phyloP scores from a whole-genome alignment of 345 rosid genomes.

The Citrus glauca region DNA sequence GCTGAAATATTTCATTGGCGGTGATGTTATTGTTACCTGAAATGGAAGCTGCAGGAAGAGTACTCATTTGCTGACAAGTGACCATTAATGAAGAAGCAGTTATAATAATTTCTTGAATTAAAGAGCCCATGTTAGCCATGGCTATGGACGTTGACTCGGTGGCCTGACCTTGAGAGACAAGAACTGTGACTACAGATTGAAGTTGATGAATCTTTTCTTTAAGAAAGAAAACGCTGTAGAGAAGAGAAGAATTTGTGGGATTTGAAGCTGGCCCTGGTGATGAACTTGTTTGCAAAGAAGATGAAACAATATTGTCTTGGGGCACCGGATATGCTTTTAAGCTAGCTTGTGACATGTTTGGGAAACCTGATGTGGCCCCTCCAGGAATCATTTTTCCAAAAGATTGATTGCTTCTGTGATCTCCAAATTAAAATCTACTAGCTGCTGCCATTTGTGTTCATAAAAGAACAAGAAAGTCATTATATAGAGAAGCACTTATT shows the following conservation, averaged over 20 bases:
- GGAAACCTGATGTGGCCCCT: conserved; percentile 18
- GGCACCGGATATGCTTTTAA: conserved; percentile 21
- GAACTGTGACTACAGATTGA: conserved; percentile 47
- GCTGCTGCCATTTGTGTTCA: neutral
- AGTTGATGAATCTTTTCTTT: conserved; percentile 61
- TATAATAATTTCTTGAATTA: conserved; percentile 60
- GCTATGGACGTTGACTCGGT: conserved; percentile 42
- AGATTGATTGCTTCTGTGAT: neutral
- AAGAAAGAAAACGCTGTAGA: conserved; percentile 51
- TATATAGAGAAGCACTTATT: neutral
- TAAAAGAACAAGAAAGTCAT: neutral
- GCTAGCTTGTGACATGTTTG: conserved; percentile 21
- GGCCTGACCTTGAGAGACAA: conserved; percentile 29
- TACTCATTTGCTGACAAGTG: conserved; percentile 61
- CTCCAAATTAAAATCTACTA: neutral
- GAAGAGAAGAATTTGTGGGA: conserved; percentile 39
- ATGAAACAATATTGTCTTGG: conserved; percentile 17
- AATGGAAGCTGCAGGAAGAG: neutral
- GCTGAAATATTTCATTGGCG: conserved; percentile 4
- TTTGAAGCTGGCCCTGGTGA: conserved; percentile 6
- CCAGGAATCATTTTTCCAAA: conserved; percentile 27
- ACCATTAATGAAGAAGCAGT: conserved; percentile 63
- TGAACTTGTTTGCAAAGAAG: conserved; percentile 9
- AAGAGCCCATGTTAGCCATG: conserved; percentile 37
- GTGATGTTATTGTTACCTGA: conserved; percentile 8